phyloP scores from a whole-genome alignment of 106 monocot species.

The Allium fistulosum region DNA sequence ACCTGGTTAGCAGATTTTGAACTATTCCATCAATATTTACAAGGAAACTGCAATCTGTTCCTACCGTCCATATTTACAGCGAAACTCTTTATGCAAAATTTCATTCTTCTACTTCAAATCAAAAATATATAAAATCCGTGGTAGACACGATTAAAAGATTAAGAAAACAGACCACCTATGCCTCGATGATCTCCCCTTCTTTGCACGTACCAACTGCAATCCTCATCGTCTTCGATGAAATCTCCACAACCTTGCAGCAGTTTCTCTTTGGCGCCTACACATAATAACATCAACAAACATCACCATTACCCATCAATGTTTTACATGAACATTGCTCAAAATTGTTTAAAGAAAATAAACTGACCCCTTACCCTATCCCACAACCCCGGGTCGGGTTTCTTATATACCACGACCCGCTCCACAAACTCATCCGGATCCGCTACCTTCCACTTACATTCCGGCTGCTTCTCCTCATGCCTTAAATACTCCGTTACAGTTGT shows the following conservation, averaged over 20 bases:
- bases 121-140: too few relatives aligned
- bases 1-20: too few relatives aligned
- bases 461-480: slow-evolving; percentile 19
- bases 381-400: slow-evolving; percentile 60
- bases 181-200: slow-evolving; percentile 9
- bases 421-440: slow-evolving; percentile 41
- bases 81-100: too few relatives aligned
- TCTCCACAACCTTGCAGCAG: slow-evolving; percentile 34
- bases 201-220: slow-evolving; percentile 16
- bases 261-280: slow-evolving; percentile 50
- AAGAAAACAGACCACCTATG: background rate
- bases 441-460: slow-evolving; percentile 56
- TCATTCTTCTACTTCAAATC: too few relatives aligned
- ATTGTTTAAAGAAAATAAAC: too few relatives aligned
- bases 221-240: slow-evolving; percentile 19
- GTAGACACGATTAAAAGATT: too few relatives aligned
- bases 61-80: too few relatives aligned
- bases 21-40: too few relatives aligned
- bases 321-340: background rate
- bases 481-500: slow-evolving; percentile 56
- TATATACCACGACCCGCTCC: slow-evolving; percentile 61
- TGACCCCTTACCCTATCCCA: slow-evolving; percentile 59
- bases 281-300: background rate
- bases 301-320: too few relatives aligned
- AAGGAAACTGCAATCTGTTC: too few relatives aligned